Evolutionary conservation across 257 asterid species (phyloP).

Genomic region (Solanum medicagineum): DNA sequence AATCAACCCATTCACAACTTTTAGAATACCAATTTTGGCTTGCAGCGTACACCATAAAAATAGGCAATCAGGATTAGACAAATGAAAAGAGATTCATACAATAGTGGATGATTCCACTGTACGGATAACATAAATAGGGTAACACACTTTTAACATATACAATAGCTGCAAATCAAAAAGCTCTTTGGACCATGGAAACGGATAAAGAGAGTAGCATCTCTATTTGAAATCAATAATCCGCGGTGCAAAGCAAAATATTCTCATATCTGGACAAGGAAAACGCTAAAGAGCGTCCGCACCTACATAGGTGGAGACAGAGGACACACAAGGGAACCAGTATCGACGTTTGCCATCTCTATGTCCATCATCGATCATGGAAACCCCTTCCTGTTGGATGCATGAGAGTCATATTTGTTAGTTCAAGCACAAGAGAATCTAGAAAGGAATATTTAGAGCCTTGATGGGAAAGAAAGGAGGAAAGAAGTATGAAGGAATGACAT

Average conservation of each 20-base stretch:
- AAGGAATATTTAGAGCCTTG: background rate
- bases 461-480: background rate
- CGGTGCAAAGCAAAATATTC: background rate
- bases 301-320: constrained; percentile 6
- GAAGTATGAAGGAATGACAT: background rate
- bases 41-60: background rate
- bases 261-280: background rate
- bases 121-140: background rate
- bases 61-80: background rate
- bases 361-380: constrained; percentile 12
- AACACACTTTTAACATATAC: background rate
- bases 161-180: background rate
- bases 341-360: constrained; percentile 56
- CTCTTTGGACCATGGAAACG: background rate
- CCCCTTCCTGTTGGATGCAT: constrained; percentile 5
- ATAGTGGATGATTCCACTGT: background rate
- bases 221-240: background rate
- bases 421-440: background rate
- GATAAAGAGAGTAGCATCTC: background rate
- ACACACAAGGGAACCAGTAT: constrained; percentile 74
- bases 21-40: background rate
- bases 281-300: background rate
- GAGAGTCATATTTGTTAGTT: background rate
- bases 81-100: background rate
- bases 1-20: background rate